Evolutionary conservation across 345 rosid genomes (phyloP).

Genomic region (Garcia nutans): DNA sequence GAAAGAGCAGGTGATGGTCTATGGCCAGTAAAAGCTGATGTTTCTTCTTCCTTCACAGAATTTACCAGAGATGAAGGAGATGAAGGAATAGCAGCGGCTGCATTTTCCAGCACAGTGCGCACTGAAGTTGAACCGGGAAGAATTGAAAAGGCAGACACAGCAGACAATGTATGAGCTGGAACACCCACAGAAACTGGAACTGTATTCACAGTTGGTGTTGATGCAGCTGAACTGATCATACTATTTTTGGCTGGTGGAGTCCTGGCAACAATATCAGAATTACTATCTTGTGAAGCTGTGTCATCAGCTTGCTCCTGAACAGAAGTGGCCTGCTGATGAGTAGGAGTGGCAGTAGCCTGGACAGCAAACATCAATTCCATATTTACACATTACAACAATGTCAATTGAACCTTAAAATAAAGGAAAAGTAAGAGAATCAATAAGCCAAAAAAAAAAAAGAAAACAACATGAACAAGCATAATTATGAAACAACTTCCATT

Average conservation of each 20-base stretch:
- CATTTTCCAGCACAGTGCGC: conserved; percentile 56
- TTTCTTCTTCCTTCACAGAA: conserved; percentile 80
- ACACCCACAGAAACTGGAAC: conserved; percentile 52
- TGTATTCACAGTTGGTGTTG: conserved; percentile 55
- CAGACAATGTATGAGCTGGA: conserved; percentile 51
- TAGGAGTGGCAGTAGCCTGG: conserved; percentile 49
- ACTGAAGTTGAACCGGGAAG: conserved; percentile 50
- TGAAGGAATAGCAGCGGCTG: conserved; percentile 49
- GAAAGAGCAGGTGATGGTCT: conserved; percentile 68
- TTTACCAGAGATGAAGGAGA: conserved; percentile 49
- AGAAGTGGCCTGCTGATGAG: conserved; percentile 49
- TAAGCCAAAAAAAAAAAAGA: neutral
- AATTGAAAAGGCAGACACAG: conserved; percentile 41
- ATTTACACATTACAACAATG: neutral
- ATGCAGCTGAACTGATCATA: conserved; percentile 48
- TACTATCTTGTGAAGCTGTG: conserved; percentile 58
- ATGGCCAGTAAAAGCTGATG: conserved; percentile 48
- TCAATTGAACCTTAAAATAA: neutral
- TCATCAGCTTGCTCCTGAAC: conserved; percentile 70
- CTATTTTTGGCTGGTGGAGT: conserved; percentile 70
- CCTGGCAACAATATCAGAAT: conserved; percentile 53
- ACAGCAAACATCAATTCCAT: conserved; percentile 24
- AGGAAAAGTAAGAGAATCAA: neutral
- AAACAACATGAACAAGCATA: too few relatives aligned
- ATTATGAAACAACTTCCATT: neutral